These are phyloP conservation scores for Globisporangium mamillatum DNA, from an alignment of 352 stramenopile species.

Conservation along the genomic window DNA sequence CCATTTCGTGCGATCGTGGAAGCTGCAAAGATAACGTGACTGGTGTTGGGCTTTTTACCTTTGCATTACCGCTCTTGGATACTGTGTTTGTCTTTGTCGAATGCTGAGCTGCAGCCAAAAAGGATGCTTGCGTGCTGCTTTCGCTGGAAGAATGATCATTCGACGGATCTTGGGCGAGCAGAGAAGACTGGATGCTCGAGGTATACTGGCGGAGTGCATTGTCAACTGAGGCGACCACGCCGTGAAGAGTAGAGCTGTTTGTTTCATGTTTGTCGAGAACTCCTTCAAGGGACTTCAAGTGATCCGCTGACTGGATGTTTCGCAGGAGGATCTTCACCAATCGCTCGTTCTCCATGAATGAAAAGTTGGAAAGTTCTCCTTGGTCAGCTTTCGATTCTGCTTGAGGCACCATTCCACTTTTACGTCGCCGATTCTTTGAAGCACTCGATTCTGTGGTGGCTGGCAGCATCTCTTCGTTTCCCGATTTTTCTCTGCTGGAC, in stretches of 20 bases:
- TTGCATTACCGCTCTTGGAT: neutral
- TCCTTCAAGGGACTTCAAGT: conserved; percentile 41
- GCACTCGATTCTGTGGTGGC: neutral
- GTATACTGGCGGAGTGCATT: conserved; percentile 32
- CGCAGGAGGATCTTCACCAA: conserved; percentile 69
- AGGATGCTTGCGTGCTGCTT: conserved; percentile 9
- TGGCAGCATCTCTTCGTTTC: neutral
- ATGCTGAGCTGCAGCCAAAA: conserved; percentile 12
- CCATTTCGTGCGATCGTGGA: neutral
- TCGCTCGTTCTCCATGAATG: conserved; percentile 73
- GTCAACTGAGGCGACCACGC: conserved; percentile 30
- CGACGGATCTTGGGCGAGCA: conserved; percentile 9
- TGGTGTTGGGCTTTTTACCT: neutral
- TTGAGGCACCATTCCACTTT: conserved; percentile 3
- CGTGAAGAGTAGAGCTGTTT: conserved; percentile 32
- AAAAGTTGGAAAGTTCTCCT: conserved; percentile 23
- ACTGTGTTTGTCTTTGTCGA: neutral
- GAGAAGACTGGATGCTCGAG: conserved; percentile 8
- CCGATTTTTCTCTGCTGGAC: neutral
- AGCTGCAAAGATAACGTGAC: neutral
- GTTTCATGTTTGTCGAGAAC: conserved; percentile 52
- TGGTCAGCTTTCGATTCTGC: neutral
- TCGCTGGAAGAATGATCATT: neutral
- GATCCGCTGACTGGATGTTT: conserved; percentile 59
- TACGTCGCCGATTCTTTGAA: conserved; percentile 11